Evolutionary conservation across 805 yeast genomes (phyloP), one percentile per base, ranked within the genome.

Genomic region (Naumovozyma dairenensis): DNA sequence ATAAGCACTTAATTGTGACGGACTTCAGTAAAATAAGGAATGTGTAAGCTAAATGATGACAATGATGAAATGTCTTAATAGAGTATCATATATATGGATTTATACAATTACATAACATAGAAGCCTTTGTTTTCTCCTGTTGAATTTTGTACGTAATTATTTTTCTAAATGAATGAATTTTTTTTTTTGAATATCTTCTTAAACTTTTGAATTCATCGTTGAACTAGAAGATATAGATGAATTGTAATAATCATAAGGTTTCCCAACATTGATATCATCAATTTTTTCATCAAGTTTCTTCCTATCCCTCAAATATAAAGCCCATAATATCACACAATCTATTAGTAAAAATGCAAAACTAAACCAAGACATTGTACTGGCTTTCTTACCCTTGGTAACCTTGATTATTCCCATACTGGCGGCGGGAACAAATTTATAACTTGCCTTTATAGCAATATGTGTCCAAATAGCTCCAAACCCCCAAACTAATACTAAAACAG

Each of bases 391-490:
- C 7, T 49, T 50, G 13, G 50, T 43, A 1, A 69, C 72, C 9
- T 49, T 36, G 0, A 77, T 49, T 9, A 71, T 62, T 0, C 63
- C 57, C 69, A 75, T 63, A 14, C 79, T 71, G 9, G 79, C 65
- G 1, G 61, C 53, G 3, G 67, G 65, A 1, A 72, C 63, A 21
- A 76, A 47, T n/a, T 49, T 43, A 6, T 49, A 44, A 4, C 71
- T 65, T 2, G 77, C 57, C 25, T 59, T 59, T 0, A 66, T 63
- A 0, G 80, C 79, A 32, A 76, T 73, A 44, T 73, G 75, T 32
- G 68, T 67, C 62, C 80, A 67, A 71, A 77, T 74, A 1, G 81
- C 63, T 2, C 81, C 81, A 19, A 75, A 54, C 0, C 80, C 82
- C 80, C 81, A 76, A 2, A 75, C 28, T 3, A 76, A 48, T 4